Evolutionary conservation across 2,329 filamentous ascomycete species (phyloP).

Genomic region (Aspergillus amoenus): DNA sequence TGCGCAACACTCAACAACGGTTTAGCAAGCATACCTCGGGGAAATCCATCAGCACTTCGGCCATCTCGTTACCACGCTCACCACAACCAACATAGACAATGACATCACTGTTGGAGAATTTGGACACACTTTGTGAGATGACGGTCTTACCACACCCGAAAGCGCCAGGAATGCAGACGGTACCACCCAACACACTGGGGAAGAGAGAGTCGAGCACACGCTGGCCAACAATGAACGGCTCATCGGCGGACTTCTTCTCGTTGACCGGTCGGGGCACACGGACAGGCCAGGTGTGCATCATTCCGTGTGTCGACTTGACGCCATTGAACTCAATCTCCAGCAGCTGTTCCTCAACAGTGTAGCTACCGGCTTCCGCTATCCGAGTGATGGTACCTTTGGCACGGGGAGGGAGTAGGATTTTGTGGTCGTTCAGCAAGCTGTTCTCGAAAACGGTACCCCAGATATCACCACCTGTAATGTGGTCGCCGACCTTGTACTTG

Average conservation of each 20-base stretch:
- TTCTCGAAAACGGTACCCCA: slow-evolving; percentile 96
- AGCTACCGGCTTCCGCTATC: slow-evolving; percentile 85
- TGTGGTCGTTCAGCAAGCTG: slow-evolving; percentile 89
- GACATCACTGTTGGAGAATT: slow-evolving; percentile 99
- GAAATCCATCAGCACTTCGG: slow-evolving; percentile 99
- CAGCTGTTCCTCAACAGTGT: slow-evolving; percentile 91
- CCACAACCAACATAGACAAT: slow-evolving; percentile 95
- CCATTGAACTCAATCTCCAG: slow-evolving; percentile 97
- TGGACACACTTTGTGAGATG: slow-evolving; percentile 97
- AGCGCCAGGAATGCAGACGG: slow-evolving; percentile 95
- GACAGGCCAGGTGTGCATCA: slow-evolving; percentile 99
- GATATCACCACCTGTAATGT: slow-evolving; percentile 93
- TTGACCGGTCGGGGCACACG: slow-evolving; percentile 89
- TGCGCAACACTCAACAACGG: background rate
- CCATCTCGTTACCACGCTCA: slow-evolving; percentile 99
- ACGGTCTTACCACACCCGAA: slow-evolving; percentile 99
- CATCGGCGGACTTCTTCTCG: slow-evolving; percentile 85
- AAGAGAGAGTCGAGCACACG: slow-evolving; percentile 95
- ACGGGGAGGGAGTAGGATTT: slow-evolving; percentile 85
- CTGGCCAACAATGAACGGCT: slow-evolving; percentile 94
- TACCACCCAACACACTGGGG: slow-evolving; percentile 94
- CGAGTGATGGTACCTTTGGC: slow-evolving; percentile 89
- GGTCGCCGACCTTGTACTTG: slow-evolving; percentile 88
- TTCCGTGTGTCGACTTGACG: slow-evolving; percentile 87
- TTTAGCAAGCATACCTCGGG: slow-evolving; percentile 61